phyloP scores from a whole-genome alignment of 768 basidiomycete genomes.

The Crepidotus variabilis region DNA sequence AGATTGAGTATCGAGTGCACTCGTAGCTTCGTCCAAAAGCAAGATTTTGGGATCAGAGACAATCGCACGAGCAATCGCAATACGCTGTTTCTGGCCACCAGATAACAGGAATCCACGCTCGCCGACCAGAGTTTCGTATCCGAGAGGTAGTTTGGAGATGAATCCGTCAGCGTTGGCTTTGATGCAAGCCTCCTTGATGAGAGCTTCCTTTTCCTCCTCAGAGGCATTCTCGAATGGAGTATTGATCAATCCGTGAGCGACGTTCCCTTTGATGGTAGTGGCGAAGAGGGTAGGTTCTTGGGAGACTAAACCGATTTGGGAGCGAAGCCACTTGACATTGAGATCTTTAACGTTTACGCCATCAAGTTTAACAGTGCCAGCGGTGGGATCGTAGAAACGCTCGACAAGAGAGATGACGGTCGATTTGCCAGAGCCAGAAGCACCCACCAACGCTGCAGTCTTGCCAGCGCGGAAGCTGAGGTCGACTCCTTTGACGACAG shows the following conservation, averaged over 20 bases:
- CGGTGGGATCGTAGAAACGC: conserved; percentile 81
- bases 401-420: conserved; percentile 78
- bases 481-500: conserved; percentile 69
- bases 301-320: conserved; percentile 84
- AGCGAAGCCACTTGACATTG: conserved; percentile 82
- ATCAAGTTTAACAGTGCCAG: conserved; percentile 69
- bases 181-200: conserved; percentile 83
- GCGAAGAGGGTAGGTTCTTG: conserved; percentile 88
- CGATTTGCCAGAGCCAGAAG: conserved; percentile 77
- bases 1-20: conserved; percentile 85
- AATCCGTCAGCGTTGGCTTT: conserved; percentile 90
- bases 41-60: conserved; percentile 85
- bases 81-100: conserved; percentile 86
- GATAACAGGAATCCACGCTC: conserved; percentile 84
- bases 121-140: conserved; percentile 87
- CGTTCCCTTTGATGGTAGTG: conserved; percentile 78
- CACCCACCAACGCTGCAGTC: conserved; percentile 75
- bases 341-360: conserved; percentile 70
- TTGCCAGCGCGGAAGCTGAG: conserved; percentile 73
- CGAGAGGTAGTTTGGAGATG: conserved; percentile 72
- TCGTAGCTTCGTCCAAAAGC: conserved; percentile 87
- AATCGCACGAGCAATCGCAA: conserved; percentile 88
- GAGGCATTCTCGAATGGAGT: conserved; percentile 63
- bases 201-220: conserved; percentile 71
- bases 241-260: conserved; percentile 80